These are phyloP conservation scores for Clavaria fumosa DNA, from an alignment of 768 basidiomycete genomes.

Conservation along the genomic window DNA sequence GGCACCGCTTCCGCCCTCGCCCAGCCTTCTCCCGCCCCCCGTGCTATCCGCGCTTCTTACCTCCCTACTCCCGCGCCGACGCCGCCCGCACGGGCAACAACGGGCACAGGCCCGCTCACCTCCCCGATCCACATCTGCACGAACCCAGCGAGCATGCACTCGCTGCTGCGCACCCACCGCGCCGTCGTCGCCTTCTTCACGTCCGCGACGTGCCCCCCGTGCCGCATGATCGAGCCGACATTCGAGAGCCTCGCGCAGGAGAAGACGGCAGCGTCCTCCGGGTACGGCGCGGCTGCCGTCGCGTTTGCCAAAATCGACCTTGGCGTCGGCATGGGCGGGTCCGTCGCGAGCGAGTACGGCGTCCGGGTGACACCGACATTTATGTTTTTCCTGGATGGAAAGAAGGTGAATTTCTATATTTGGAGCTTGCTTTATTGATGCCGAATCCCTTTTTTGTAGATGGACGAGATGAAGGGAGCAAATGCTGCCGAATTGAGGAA, in stretches of 20 bases:
- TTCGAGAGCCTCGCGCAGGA: slow-evolving; percentile 66
- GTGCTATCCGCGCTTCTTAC: slow-evolving; percentile 21
- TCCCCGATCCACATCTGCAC: slow-evolving; percentile 50
- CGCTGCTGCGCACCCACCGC: slow-evolving; percentile 42
- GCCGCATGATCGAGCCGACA: slow-evolving; percentile 67
- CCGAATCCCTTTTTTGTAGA: slow-evolving; percentile 21
- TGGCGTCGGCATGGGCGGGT: slow-evolving; percentile 44
- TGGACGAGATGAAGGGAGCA: slow-evolving; percentile 57
- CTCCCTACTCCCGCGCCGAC: slow-evolving; percentile 12
- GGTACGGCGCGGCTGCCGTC: slow-evolving; percentile 30
- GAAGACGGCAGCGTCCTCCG: slow-evolving; percentile 34
- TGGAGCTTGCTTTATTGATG: background rate
- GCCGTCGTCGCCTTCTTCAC: slow-evolving; percentile 78
- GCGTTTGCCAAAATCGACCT: slow-evolving; percentile 82
- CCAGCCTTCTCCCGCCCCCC: slow-evolving; percentile 16
- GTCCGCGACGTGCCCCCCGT: slow-evolving; percentile 58
- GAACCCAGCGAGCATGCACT: slow-evolving; percentile 33
- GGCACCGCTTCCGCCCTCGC: slow-evolving; percentile 22
- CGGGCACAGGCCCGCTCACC: slow-evolving; percentile 35
- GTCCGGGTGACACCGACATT: slow-evolving; percentile 80
- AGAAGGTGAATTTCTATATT: slow-evolving; percentile 33
- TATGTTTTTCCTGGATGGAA: slow-evolving; percentile 67
- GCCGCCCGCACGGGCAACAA: slow-evolving; percentile 14
- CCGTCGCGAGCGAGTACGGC: slow-evolving; percentile 45
- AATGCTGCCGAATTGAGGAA: slow-evolving; percentile 52